These are phyloP conservation scores for Fragilariopsis cylindrus DNA, from an alignment of 108 stramenopile species.

Conservation along the genomic window DNA sequence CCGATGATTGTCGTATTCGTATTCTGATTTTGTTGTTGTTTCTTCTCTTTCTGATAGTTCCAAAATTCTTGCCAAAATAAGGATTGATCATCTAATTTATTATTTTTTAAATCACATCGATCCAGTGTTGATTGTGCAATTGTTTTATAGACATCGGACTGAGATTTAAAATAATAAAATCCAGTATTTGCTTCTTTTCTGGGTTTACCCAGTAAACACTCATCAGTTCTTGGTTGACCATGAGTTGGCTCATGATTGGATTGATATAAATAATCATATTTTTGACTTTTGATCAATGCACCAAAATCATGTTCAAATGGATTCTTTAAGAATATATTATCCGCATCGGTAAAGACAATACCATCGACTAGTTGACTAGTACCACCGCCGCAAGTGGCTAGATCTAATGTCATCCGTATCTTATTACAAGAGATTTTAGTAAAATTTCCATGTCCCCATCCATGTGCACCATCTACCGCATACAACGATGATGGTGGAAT, in stretches of 20 bases:
- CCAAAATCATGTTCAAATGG: slow-evolving; percentile 27
- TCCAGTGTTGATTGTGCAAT: slow-evolving; percentile 11
- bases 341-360: slow-evolving; percentile 14
- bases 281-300: slow-evolving; percentile 3
- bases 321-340: slow-evolving; percentile 20
- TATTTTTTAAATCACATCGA: not conserved
- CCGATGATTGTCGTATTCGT: not conserved
- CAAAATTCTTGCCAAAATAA: slow-evolving; percentile 16
- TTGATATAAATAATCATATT: slow-evolving; percentile 26
- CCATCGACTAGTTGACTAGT: not conserved
- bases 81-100: slow-evolving; percentile 18
- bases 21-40: not conserved
- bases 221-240: not conserved
- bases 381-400: not conserved
- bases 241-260: not conserved
- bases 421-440: slow-evolving; percentile 11
- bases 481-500: not conserved
- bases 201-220: not conserved
- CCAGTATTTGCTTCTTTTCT: slow-evolving; percentile 16
- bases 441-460: slow-evolving; percentile 1
- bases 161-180: slow-evolving; percentile 12
- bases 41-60: not conserved
- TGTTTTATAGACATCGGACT: not conserved
- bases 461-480: not conserved
- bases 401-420: slow-evolving; percentile 3